These are phyloP conservation scores for Nephelium lappaceum DNA, from an alignment of 345 rosid species.

Conservation along the genomic window DNA sequence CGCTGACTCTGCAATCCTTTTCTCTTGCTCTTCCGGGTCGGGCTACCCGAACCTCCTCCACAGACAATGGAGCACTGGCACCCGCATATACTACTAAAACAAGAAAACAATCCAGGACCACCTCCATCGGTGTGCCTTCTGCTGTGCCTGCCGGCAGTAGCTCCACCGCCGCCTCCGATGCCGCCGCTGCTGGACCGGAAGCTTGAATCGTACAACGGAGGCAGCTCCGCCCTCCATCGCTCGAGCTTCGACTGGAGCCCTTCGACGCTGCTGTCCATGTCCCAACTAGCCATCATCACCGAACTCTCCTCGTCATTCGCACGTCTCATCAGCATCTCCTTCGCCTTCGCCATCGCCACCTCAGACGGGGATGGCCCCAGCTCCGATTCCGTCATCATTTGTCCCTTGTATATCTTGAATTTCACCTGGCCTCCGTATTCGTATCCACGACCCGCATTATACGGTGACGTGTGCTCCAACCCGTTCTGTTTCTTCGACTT, in stretches of 20 bases:
- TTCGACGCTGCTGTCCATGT: conserved; percentile 67
- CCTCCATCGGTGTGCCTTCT: conserved; percentile 48
- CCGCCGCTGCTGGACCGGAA: conserved; percentile 19
- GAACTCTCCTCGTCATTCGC: conserved; percentile 58
- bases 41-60: conserved; percentile 38
- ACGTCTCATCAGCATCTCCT: conserved; percentile 26
- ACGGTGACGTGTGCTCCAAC: conserved; percentile 20
- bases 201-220: conserved; percentile 59
- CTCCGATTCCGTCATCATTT: conserved; percentile 61
- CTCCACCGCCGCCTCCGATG: conserved; percentile 14
- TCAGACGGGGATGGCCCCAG: conserved; percentile 90
- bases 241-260: conserved; percentile 81
- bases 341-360: conserved; percentile 66
- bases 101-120: conserved; percentile 51
- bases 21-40: conserved; percentile 1
- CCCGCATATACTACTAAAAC: conserved; percentile 73
- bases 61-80: conserved; percentile 69
- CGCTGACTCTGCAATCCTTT: conserved; percentile 22
- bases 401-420: conserved; percentile 25
- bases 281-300: conserved; percentile 46
- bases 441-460: conserved; percentile 5
- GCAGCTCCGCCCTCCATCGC: conserved; percentile 79
- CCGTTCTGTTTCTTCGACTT: not conserved
- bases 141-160: conserved; percentile 27
- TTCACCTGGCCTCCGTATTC: conserved; percentile 39